Percentiles rank a stretch among this genome's conserved stretches.
Evolutionary conservation across 768 basidiomycete genomes (phyloP).

Genomic region (Psilocybe cyanescens): DNA sequence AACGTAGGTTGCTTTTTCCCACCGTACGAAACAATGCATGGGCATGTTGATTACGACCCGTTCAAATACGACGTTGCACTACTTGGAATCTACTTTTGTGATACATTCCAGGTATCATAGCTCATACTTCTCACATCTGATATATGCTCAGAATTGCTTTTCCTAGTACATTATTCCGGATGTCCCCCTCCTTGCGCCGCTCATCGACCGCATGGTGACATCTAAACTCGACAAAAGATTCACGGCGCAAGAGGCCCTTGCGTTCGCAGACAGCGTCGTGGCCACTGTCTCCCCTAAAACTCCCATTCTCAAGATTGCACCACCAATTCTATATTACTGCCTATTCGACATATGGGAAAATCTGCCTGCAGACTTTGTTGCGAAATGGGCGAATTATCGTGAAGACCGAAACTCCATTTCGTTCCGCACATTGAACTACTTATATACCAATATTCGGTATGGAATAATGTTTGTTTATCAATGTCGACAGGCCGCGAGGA

Average conservation of each 20-base stretch:
- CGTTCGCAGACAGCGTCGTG: not conserved
- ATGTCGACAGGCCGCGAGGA: not conserved
- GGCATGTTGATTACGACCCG: constrained; percentile 26
- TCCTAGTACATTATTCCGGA: not conserved
- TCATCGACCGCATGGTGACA: not conserved
- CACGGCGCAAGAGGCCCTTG: not conserved
- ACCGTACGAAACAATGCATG: constrained; percentile 16
- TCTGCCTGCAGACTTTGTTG: not conserved
- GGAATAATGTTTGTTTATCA: not conserved
- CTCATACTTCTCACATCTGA: not conserved
- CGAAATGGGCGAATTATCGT: not conserved
- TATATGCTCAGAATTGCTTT: not conserved
- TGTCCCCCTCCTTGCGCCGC: not conserved
- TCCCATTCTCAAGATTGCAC: not conserved
- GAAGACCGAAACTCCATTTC: not conserved
- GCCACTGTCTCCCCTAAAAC: not conserved
- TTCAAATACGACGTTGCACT: constrained; percentile 26
- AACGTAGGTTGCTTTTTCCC: no score
- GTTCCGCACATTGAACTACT: not conserved
- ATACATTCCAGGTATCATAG: not conserved
- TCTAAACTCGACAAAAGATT: not conserved
- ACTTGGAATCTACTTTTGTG: constrained; percentile 14
- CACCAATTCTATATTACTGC: not conserved
- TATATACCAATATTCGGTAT: no score
- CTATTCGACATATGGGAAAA: not conserved